Base-by-base conservation (phyloP, 306 rosid genomes). In the Medicago lupulina region DNA sequence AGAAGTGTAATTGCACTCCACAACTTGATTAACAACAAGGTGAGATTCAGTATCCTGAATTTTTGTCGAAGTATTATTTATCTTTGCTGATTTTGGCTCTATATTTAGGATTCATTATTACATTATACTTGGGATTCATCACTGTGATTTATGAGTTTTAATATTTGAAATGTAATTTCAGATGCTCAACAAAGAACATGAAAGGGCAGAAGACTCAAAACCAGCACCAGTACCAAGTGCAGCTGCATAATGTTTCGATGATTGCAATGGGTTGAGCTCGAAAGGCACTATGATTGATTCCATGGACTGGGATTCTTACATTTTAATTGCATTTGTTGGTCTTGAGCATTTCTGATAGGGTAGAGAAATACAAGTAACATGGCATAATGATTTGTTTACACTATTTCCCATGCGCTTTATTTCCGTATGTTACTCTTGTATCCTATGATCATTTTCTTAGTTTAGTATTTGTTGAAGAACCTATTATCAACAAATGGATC, bases 1-100 rank as follows among this genome's bases (percentile, higher is more conserved):
- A 78, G 86, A 80, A 86, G 86, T 68, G 89, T 86, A 36, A 83
- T 83, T 36, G 89, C 89, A 39, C 89, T 86, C 69, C 86, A 83
- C 85, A 86, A 83, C 85, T 71, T 86, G 83, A 86, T 86, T 60
- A 83, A 86, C 80, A 85, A 85, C 83, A 83, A 83, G 89, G 89
- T 83, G 51, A 83, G 80, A 64, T 50, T 47, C 81, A 55, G 47
- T 61, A 40, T 62, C 65, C 60, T 72, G 12, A 82, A 18, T 49
- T 41, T 58, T 71, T 19, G 55, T 13, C 21, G 58, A 60, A 60
- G 12, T 69, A 23, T 64, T 66, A 15, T 70, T 55, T 14, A 12
- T 23, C 6, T 34, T 53, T 36, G 23, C 34, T 68, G 46, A 73
- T 72, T 80, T 51, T 64, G 51, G 40, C 25, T 71, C 67, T 25